These are phyloP conservation scores for Sphenostylis stenocarpa DNA, from an alignment of 306 rosid species.

Conservation along the genomic window DNA sequence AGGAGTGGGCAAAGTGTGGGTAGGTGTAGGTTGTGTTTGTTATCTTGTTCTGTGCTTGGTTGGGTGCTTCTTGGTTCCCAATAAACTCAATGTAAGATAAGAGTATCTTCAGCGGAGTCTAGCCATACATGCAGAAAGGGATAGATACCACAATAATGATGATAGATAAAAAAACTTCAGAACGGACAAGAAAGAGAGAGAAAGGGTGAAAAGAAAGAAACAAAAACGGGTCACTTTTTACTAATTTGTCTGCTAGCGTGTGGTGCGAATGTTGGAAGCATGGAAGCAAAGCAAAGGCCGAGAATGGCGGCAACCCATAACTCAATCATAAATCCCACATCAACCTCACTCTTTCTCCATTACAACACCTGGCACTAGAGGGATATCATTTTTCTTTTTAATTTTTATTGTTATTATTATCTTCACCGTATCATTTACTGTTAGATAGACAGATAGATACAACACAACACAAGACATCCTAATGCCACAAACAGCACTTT, in stretches of 20 bases:
- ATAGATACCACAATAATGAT: conserved; percentile 49
- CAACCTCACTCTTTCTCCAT: conserved; percentile 32
- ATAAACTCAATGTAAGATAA: conserved; percentile 15
- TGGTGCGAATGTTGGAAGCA: conserved; percentile 93
- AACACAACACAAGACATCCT: not conserved
- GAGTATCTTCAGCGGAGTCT: conserved; percentile 32
- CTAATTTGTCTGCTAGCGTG: conserved; percentile 55
- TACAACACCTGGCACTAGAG: conserved; percentile 35
- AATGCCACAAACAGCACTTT: conserved; percentile 10
- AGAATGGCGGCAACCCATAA: conserved; percentile 80
- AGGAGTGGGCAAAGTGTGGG: not conserved
- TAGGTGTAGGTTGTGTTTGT: not conserved
- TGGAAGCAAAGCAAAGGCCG: conserved; percentile 78
- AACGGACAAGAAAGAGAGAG: not conserved
- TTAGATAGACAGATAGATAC: not conserved
- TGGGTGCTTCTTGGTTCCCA: not conserved
- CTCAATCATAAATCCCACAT: conserved; percentile 43
- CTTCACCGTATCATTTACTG: not conserved
- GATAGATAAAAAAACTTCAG: conserved; percentile 19
- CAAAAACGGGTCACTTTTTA: conserved; percentile 26
- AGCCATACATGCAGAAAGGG: conserved; percentile 46
- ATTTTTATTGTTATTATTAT: not conserved
- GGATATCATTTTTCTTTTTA: not conserved
- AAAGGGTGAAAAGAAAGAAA: conserved; percentile 8
- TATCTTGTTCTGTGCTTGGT: not conserved